Evolutionary conservation across 2,329 filamentous ascomycete species (phyloP), one percentile per base, ranked within the genome.

Genomic region (Exophiala sp.): DNA sequence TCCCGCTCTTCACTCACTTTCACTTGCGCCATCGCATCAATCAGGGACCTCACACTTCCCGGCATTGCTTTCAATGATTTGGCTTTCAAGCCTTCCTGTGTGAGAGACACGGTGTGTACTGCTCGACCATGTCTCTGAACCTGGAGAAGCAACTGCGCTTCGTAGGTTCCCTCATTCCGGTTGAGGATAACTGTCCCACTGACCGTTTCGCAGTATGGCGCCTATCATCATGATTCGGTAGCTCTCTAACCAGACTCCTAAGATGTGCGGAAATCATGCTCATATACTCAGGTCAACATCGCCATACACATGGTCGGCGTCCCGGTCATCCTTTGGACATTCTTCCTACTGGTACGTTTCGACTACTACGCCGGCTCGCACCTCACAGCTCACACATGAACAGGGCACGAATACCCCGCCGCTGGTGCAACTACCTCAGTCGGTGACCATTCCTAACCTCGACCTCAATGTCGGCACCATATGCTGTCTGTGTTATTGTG

Each of bases 71-170:
- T 55, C 41, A 24, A 55, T 55, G 48, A 51, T 30, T 52, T 42
- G 46, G 22, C 14, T 40, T 34, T 38, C 9, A n/a, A 8, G 18
- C n/a, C 30, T 42, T 22, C 19, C 23, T 37, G 29, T 37, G 40
- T 44, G 23, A 37, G 24, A 24, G 21, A 23, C 39, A 39, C 47
- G 37, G 47, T 16, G 10, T 43, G 22, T 21, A 19, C 3, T 32
- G 11, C 14, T 32, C 43, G 16, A 38, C 19, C 22, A 57, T 57
- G 54, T 46, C 54, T 19, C 53, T 83, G 56, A 81, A 83, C 62
- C 73, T 84, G 16, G 81, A 84, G 67, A 82, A 80, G 66, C 81
- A 83, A 67, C 70, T 83, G 55, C 73, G 78, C 58, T 83, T 83
- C 64, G 81, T 84, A 73, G 66, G 80, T 66, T 32, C 22, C 46